Evolutionary conservation across 129 eudicot species (phyloP), one percentile per base, ranked within the genome.

Genomic region (Pittosporum tobira): DNA sequence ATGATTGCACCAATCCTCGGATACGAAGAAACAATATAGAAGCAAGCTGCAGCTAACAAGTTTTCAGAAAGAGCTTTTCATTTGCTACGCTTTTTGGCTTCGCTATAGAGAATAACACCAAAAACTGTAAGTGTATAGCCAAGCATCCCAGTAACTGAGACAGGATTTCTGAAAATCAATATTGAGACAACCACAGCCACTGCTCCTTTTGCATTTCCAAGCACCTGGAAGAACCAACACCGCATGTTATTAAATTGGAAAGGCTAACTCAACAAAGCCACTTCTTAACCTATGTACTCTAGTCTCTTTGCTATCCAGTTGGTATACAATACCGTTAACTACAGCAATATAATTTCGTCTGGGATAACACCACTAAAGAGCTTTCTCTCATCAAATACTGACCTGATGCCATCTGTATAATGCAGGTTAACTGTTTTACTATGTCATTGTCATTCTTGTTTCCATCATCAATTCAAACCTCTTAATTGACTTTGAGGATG

Each of bases 171-270:
- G 37, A 85, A 89, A 4, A 89, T 82, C 66, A 82, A 65, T 48
- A 89, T 87, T n/a, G 95, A 89, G 66, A 91, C 76, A 19, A 91
- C 84, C 25, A 83, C 97, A 48, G 97, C 95, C 22, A 82, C 97
- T 19, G 93, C 97, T 15, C 95, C 93, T 66, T 89, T 89, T 14
- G 97, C 94, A 34, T 89, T 89, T 61, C 93, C 97, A 28, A 89
- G 85, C 45, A 86, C 95, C 95, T 86, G 76, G 26, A 71, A 26
- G 29, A 42, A 15, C 46, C 51, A 6, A 53, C 51, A 29, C 54
- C 48, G 40, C 6, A 28, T 27, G 30, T 61, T 10, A 38, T 12
- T 2, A 34, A 64, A 40, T 9, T 14, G 46, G 46, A 40, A 40
- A 38, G 11, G 11, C 40, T 10, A 40, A 40, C 11, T 40, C 15